Conservation (phyloP, 2,329 filamentous ascomycete species). For the Helicocarpus griseus region DNA sequence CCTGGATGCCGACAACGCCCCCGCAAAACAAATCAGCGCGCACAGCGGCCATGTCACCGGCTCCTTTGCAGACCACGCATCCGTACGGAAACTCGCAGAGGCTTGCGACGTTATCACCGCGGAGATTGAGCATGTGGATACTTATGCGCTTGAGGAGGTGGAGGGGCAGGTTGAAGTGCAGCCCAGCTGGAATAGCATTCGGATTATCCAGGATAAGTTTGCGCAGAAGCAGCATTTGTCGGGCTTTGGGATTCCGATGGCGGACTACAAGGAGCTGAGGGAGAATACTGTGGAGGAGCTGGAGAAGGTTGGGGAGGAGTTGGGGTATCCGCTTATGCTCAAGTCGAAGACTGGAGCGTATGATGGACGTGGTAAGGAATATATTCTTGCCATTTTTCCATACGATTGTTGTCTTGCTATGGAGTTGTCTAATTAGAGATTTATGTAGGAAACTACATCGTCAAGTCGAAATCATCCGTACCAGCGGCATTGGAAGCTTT, state of each 20-base stretch:
- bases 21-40: slow-evolving; percentile 77
- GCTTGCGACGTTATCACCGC: slow-evolving; percentile 75
- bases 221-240: slow-evolving; percentile 74
- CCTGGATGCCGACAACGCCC: slow-evolving; percentile 65
- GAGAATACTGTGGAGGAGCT: slow-evolving; percentile 52
- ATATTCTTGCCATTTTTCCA: neutral
- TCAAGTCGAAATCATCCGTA: slow-evolving; percentile 51
- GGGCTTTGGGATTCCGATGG: slow-evolving; percentile 59
- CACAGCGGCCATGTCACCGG: slow-evolving; percentile 67
- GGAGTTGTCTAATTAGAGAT: neutral
- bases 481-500: slow-evolving; percentile 60
- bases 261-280: slow-evolving; percentile 58
- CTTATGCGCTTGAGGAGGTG: slow-evolving; percentile 78
- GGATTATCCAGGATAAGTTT: slow-evolving; percentile 89
- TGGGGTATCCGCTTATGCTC: slow-evolving; percentile 83
- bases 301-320: slow-evolving; percentile 49
- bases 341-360: slow-evolving; percentile 87
- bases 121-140: slow-evolving; percentile 92
- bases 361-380: slow-evolving; percentile 70
- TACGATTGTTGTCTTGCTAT: neutral
- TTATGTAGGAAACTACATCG: slow-evolving; percentile 51
- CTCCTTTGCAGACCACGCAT: slow-evolving; percentile 74
- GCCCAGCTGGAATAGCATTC: slow-evolving; percentile 76
- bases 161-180: slow-evolving; percentile 56
- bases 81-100: slow-evolving; percentile 69